Evolutionary conservation across 1,284 basidiomycete species (phyloP).

Genomic region (Ustilago hordei): DNA sequence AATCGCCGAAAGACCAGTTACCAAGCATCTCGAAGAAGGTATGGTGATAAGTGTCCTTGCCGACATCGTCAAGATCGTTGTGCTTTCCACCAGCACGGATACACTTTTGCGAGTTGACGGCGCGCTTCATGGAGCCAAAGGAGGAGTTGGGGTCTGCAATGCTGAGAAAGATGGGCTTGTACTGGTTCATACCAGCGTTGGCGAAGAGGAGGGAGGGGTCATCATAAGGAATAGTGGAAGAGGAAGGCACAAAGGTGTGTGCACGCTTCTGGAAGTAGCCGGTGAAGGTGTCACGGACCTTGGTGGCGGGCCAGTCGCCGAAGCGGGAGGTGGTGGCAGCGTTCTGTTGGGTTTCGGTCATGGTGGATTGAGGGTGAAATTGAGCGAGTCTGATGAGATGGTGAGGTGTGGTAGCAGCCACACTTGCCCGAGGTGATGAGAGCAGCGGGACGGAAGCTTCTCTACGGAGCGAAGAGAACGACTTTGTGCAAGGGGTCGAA

Average conservation of each 20-base stretch:
- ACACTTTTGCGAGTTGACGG: conserved; percentile 96
- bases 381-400: background rate
- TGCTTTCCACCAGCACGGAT: conserved; percentile 98
- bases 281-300: conserved; percentile 81
- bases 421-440: background rate
- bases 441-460: background rate
- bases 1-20: conserved; percentile 99
- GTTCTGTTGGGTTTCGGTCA: conserved; percentile 35
- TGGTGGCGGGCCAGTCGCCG: conserved; percentile 77
- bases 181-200: conserved; percentile 79
- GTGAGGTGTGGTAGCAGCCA: background rate
- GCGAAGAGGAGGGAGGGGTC: conserved; percentile 90
- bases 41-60: conserved; percentile 92
- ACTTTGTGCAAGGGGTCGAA: background rate
- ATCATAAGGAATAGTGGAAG: conserved; percentile 93
- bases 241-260: conserved; percentile 93
- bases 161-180: conserved; percentile 95
- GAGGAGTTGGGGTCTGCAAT: conserved; percentile 92
- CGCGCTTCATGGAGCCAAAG: conserved; percentile 87
- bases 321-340: conserved; percentile 65
- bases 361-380: conserved; percentile 13
- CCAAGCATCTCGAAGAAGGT: conserved; percentile 99
- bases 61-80: conserved; percentile 98
- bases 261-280: conserved; percentile 81
- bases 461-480: conserved; percentile 5